Percentiles rank a stretch among this genome's conserved stretches.
Conservation (phyloP, 352 stramenopile species). For the Globisporangium rhizosaccharum region DNA sequence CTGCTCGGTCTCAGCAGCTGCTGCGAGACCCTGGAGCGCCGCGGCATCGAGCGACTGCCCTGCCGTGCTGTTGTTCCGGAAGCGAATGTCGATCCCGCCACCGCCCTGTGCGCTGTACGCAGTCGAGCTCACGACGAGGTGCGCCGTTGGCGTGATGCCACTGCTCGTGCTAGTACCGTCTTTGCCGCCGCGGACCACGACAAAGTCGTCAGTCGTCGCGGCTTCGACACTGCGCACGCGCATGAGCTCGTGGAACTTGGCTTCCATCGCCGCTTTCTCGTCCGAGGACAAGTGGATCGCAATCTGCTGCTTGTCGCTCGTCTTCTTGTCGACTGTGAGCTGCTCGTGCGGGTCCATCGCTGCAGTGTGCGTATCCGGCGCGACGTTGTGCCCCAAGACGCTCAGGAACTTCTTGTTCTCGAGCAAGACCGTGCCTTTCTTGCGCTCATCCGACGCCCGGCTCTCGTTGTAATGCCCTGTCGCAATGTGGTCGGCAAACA, state of each 20-base stretch:
- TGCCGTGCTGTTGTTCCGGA: constrained; percentile 21
- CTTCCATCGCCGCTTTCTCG: constrained; percentile 33
- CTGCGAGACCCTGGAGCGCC: constrained; percentile 7
- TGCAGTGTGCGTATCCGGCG: constrained; percentile 38
- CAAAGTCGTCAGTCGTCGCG: neutral
- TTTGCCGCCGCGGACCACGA: neutral
- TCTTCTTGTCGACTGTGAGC: constrained; percentile 19
- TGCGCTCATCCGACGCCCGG: neutral
- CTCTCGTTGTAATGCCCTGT: constrained; percentile 27
- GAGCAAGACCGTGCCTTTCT: neutral
- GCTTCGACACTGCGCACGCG: constrained; percentile 20
- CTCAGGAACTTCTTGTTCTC: constrained; percentile 18
- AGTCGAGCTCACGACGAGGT: constrained; percentile 15
- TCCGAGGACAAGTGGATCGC: constrained; percentile 33
- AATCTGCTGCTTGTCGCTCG: constrained; percentile 30
- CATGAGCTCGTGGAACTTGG: constrained; percentile 33
- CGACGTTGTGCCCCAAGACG: constrained; percentile 30
- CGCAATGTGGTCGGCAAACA: constrained; percentile 48
- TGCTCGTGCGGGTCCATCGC: constrained; percentile 49
- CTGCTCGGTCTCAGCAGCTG: constrained; percentile 2
- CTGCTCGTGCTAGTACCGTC: too few relatives aligned
- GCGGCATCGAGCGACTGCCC: constrained; percentile 17
- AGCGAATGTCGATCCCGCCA: constrained; percentile 21
- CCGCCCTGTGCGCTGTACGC: constrained; percentile 26
- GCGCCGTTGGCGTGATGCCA: neutral